A percentile compares a stretch with the other conserved stretches of the same genome.
These are phyloP conservation scores for Phytophthora aleatoria DNA, from an alignment of 352 stramenopile genomes.

Conservation along the genomic window DNA sequence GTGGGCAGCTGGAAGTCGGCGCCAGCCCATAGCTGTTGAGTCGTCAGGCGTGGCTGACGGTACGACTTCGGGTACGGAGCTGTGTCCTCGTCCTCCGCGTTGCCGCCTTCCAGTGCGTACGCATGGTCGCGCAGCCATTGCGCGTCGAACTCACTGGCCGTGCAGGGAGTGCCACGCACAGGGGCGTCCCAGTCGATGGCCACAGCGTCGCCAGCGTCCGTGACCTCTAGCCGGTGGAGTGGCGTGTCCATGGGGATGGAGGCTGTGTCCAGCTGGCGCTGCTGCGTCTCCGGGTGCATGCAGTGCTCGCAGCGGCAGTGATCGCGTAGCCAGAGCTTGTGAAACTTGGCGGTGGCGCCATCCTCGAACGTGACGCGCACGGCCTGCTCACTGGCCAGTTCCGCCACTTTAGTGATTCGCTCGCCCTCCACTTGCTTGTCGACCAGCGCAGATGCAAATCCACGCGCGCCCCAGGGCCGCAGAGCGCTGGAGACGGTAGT, in stretches of 20 bases:
- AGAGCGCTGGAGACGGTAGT: slow-evolving; percentile 1
- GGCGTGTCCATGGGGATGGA: slow-evolving; percentile 68
- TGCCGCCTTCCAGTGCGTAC: slow-evolving; percentile 49
- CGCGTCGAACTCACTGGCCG: slow-evolving; percentile 64
- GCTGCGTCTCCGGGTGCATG: slow-evolving; percentile 69
- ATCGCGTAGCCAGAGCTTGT: slow-evolving; percentile 87
- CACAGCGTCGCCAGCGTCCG: slow-evolving; percentile 34
- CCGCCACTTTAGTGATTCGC: slow-evolving; percentile 48
- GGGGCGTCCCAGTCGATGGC: slow-evolving; percentile 62
- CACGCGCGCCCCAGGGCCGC: slow-evolving; percentile 3
- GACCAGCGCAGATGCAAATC: slow-evolving; percentile 23
- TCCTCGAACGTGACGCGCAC: slow-evolving; percentile 79
- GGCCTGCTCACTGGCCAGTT: slow-evolving; percentile 53
- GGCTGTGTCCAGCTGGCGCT: slow-evolving; percentile 80
- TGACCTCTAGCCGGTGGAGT: slow-evolving; percentile 44
- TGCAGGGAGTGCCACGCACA: slow-evolving; percentile 62
- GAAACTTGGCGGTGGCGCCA: slow-evolving; percentile 78
- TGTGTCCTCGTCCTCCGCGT: slow-evolving; percentile 15
- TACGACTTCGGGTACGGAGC: slow-evolving; percentile 57
- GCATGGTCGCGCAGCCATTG: slow-evolving; percentile 80
- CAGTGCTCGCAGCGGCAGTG: slow-evolving; percentile 76
- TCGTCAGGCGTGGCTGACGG: slow-evolving; percentile 57
- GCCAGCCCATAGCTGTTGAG: slow-evolving; percentile 59
- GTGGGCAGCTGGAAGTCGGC: slow-evolving; percentile 49
- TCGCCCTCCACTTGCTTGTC: slow-evolving; percentile 27